Percentiles rank a stretch among this genome's conserved stretches.
Evolutionary conservation across 164 flowering plant genomes (phyloP).

Genomic region (Stephania yunnanensis): DNA sequence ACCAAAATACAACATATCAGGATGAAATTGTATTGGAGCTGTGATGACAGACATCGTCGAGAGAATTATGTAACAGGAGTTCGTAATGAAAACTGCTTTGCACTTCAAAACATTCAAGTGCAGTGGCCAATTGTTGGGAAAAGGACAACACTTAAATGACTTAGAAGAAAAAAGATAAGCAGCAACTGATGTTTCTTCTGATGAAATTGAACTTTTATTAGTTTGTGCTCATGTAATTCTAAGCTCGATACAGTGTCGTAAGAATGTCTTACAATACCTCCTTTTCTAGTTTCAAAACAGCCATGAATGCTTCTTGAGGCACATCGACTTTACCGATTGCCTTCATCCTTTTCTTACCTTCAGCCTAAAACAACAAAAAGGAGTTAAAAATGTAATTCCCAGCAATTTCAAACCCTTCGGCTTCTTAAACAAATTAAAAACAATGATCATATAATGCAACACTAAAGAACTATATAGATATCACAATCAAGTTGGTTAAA

Average conservation of each 20-base stretch:
- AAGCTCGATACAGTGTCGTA: background rate
- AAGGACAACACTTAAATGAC: background rate
- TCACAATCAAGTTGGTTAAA: too few relatives aligned
- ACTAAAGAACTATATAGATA: background rate
- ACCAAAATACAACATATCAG: too few relatives aligned
- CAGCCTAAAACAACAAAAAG: conserved; percentile 52
- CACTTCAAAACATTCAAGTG: background rate
- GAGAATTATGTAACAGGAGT: background rate
- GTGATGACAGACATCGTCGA: too few relatives aligned
- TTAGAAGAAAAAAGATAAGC: background rate
- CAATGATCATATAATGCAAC: background rate
- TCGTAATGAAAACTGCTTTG: background rate
- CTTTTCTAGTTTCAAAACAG: conserved; percentile 87
- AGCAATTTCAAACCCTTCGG: background rate
- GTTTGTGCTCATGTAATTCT: background rate
- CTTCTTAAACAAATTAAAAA: background rate
- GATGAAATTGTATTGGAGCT: too few relatives aligned
- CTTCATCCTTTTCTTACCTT: conserved; percentile 98
- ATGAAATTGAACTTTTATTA: background rate
- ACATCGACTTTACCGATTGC: conserved; percentile 93
- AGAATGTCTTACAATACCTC: conserved; percentile 54
- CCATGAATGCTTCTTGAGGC: conserved; percentile 99
- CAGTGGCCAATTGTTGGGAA: background rate
- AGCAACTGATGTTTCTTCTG: background rate
- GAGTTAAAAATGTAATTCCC: background rate